Percentiles rank a stretch among this genome's conserved stretches.
phyloP scores from a whole-genome alignment of 371 early-diverging fungal species.

The Zancudomyces culisetae region DNA sequence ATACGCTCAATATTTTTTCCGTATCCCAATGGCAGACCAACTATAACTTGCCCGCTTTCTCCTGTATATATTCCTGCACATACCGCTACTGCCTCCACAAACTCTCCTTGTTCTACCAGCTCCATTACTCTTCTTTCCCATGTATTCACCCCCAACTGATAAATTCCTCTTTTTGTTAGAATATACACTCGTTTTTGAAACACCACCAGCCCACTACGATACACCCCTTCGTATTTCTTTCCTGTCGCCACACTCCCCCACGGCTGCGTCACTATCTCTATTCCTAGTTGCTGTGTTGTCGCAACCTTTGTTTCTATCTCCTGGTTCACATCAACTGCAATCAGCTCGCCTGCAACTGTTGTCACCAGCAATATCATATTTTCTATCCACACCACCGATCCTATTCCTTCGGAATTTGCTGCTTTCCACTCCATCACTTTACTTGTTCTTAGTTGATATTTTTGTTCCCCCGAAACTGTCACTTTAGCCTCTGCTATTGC shows the following conservation, averaged over 20 bases:
- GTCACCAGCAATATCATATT: conserved; percentile 10
- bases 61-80: conserved; percentile 16
- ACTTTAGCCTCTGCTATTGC: neutral
- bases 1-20: neutral
- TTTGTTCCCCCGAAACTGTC: neutral
- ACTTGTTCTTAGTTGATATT: neutral
- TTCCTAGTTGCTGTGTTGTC: conserved; percentile 2
- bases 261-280: conserved; percentile 15
- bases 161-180: conserved; percentile 10
- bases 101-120: conserved; percentile 10
- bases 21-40: conserved; percentile 14
- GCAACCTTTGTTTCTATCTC: conserved; percentile 16
- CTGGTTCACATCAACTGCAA: conserved; percentile 13
- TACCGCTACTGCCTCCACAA: conserved; percentile 18
- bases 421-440: conserved; percentile 6
- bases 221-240: conserved; percentile 16
- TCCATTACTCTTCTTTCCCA: conserved; percentile 18
- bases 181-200: conserved; percentile 12
- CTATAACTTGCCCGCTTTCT: conserved; percentile 19
- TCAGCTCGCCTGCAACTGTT: conserved; percentile 16
- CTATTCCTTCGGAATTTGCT: conserved; percentile 13
- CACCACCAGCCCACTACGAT: conserved; percentile 11
- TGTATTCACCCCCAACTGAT: conserved; percentile 11
- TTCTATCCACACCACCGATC: conserved; percentile 19
- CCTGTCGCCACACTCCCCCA: conserved; percentile 25